Evolutionary conservation across 2,329 filamentous ascomycete species (phyloP).

Genomic region (Nemania bipapillata): DNA sequence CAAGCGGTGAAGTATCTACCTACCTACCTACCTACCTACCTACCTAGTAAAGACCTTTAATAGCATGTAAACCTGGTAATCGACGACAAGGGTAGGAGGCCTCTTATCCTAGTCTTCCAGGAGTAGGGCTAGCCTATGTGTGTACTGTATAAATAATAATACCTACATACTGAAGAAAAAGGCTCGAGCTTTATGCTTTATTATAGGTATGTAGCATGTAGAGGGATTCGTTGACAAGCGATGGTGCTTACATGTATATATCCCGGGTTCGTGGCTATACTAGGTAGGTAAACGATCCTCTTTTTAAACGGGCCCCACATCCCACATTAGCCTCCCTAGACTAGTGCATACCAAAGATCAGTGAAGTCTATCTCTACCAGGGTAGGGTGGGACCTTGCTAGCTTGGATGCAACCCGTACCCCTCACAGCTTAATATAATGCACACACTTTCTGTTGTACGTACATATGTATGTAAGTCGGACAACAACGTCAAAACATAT

Average conservation of each 20-base stretch:
- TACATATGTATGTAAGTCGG: not conserved
- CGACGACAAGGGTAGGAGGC: not conserved
- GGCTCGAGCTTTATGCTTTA: not conserved
- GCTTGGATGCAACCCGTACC: not conserved
- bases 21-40: too few species aligned
- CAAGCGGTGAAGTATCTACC: not conserved
- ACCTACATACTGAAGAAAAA: not conserved
- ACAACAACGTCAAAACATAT: not conserved
- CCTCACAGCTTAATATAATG: not conserved
- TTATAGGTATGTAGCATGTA: not conserved
- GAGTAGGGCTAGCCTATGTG: too few species aligned
- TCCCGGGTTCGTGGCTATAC: not conserved
- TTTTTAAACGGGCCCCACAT: not conserved
- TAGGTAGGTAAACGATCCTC: not conserved
- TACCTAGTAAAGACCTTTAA: not conserved
- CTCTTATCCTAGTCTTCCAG: too few species aligned
- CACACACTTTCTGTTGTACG: too few species aligned
- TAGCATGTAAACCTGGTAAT: too few species aligned
- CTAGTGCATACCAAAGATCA: too few species aligned
- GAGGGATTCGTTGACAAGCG: not conserved
- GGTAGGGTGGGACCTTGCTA: too few species aligned
- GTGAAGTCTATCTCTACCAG: too few species aligned
- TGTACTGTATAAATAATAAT: too few species aligned
- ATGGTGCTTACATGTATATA: not conserved
- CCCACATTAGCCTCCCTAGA: not conserved